Evolutionary conservation across 257 asterid genomes (phyloP).

Genomic region (Voacanga thouarsii): DNA sequence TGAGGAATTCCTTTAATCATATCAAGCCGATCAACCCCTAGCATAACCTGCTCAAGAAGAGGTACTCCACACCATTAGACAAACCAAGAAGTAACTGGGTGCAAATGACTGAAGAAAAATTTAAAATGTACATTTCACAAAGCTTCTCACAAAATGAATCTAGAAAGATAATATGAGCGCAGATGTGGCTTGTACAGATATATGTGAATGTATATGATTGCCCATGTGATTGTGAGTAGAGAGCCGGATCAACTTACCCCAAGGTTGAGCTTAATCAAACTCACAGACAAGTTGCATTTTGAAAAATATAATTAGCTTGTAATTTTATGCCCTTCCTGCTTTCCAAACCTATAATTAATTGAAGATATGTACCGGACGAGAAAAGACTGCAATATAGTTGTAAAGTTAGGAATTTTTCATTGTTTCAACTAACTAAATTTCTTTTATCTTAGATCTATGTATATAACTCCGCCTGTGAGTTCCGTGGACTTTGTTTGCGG

Average conservation of each 20-base stretch:
- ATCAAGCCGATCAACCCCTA: slow-evolving; percentile 96
- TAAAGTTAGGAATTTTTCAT: neutral
- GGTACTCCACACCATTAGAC: neutral
- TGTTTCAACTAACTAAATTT: neutral
- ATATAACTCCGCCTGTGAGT: too few relatives aligned
- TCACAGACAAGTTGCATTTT: neutral
- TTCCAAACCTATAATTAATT: neutral
- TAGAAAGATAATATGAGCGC: neutral
- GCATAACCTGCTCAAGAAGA: slow-evolving; percentile 57
- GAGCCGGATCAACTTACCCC: neutral
- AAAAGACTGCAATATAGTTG: neutral
- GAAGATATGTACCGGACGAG: neutral
- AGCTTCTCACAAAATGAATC: neutral
- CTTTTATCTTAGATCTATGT: neutral
- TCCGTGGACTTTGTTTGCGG: too few relatives aligned
- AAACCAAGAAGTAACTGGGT: neutral
- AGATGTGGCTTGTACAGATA: neutral
- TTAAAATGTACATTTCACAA: neutral
- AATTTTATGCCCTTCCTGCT: neutral
- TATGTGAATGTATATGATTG: too few relatives aligned
- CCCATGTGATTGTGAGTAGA: neutral
- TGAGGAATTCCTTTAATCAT: slow-evolving; percentile 98
- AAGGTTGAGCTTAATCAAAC: neutral
- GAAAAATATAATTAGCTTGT: neutral
- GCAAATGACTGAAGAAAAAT: neutral